Evolutionary conservation across 2,329 filamentous ascomycete species (phyloP).

Genomic region (Curvularia sp.): DNA sequence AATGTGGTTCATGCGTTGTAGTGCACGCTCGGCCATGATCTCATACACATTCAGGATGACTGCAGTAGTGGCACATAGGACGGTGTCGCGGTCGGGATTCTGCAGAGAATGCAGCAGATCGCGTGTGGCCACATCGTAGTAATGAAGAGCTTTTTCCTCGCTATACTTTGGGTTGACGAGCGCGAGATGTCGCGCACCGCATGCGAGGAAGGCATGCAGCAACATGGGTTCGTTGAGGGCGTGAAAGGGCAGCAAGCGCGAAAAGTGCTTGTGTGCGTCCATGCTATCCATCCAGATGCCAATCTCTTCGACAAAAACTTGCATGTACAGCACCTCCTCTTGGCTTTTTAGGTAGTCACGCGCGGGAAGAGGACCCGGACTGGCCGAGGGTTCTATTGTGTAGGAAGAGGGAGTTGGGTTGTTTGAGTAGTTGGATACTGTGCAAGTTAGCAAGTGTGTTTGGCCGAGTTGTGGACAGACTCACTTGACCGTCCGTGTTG

Average conservation of each 20-base stretch:
- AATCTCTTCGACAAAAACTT: constrained; percentile 89
- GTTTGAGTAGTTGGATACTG: constrained; percentile 35
- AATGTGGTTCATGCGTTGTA: constrained; percentile 87
- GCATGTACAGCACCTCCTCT: constrained; percentile 88
- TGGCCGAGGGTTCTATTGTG: constrained; percentile 35
- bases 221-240: constrained; percentile 85
- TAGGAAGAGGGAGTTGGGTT: constrained; percentile 38
- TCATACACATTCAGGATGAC: constrained; percentile 92
- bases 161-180: constrained; percentile 73
- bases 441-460: constrained; percentile 14
- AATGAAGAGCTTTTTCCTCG: constrained; percentile 78
- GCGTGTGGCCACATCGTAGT: constrained; percentile 85
- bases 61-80: constrained; percentile 85
- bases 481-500: constrained; percentile 35
- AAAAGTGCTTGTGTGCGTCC: constrained; percentile 85
- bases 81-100: constrained; percentile 82
- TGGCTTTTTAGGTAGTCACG: constrained; percentile 73
- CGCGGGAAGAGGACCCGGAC: constrained; percentile 39
- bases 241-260: constrained; percentile 80
- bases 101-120: constrained; percentile 78
- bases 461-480: constrained; percentile 1
- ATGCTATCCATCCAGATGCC: constrained; percentile 94
- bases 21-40: constrained; percentile 82
- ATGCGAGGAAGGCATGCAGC: constrained; percentile 86
- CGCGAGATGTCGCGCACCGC: constrained; percentile 81